These are phyloP conservation scores for Helenozyma rhizophorensis DNA, from an alignment of 805 yeast genomes.

Conservation along the genomic window DNA sequence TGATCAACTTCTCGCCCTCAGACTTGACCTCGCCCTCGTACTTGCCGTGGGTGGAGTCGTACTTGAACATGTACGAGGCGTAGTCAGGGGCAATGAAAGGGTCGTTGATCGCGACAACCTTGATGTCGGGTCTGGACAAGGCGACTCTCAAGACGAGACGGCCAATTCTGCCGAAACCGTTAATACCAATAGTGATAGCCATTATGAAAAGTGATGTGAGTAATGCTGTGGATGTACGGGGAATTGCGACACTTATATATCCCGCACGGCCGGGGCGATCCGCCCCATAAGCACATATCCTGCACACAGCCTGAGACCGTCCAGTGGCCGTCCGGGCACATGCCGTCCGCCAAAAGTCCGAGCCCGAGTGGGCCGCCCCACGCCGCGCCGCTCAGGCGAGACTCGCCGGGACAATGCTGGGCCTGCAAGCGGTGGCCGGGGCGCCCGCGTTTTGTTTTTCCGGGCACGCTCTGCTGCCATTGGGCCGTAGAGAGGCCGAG, in stretches of 20 bases:
- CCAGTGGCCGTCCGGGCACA: neutral
- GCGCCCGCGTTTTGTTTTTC: no score
- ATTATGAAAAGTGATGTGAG: constrained; percentile 21
- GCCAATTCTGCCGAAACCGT: constrained; percentile 95
- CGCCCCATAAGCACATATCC: constrained; percentile 13
- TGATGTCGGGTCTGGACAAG: constrained; percentile 64
- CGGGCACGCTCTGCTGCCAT: no score
- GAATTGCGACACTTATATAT: constrained; percentile 6
- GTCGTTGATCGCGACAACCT: constrained; percentile 85
- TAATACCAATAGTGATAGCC: constrained; percentile 78
- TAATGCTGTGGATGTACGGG: neutral
- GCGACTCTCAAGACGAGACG: constrained; percentile 87
- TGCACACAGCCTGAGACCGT: constrained; percentile 3
- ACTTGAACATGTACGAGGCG: constrained; percentile 94
- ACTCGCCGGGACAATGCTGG: no score
- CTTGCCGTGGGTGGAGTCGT: constrained; percentile 89
- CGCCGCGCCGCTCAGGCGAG: no score
- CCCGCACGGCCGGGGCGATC: constrained; percentile 15
- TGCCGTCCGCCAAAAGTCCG: constrained; percentile 6
- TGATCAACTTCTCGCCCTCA: constrained; percentile 56
- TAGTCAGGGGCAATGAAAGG: constrained; percentile 87
- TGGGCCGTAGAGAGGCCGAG: no score
- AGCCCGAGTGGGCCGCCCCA: constrained; percentile 5
- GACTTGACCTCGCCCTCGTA: constrained; percentile 68
- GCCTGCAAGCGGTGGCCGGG: no score